Conservation (phyloP, 169 alveolate genomes). For the Plasmodium vinckei region DNA sequence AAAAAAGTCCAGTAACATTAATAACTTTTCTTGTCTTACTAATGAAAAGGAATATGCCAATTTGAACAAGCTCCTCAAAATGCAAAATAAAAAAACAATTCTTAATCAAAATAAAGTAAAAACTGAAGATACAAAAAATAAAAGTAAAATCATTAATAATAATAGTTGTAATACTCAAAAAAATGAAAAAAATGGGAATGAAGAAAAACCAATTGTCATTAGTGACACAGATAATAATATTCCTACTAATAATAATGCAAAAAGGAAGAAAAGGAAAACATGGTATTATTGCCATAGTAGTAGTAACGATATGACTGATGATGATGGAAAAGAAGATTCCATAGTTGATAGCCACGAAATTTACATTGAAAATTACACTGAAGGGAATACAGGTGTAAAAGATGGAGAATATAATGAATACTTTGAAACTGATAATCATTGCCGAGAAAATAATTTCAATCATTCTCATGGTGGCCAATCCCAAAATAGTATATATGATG, state of each 20-base stretch:
- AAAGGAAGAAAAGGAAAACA: constrained; percentile 20
- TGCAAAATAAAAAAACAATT: constrained; percentile 8
- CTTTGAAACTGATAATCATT: not conserved
- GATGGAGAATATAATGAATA: constrained; percentile 1
- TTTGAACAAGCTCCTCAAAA: constrained; percentile 14
- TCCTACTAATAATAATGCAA: not conserved
- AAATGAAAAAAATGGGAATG: not conserved
- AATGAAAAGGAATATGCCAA: not conserved
- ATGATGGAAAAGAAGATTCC: not conserved
- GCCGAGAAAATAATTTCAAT: too few relatives aligned
- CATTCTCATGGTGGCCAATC: too few relatives aligned
- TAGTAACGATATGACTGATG: constrained; percentile 41
- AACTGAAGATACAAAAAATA: not conserved
- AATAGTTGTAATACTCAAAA: constrained; percentile 1
- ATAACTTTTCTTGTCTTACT: constrained; percentile 2
- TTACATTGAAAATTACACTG: too few relatives aligned
- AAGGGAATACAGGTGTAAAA: not conserved
- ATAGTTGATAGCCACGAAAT: too few relatives aligned
- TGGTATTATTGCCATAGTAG: constrained; percentile 45
- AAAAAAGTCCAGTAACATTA: not conserved
- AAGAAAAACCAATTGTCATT: not conserved
- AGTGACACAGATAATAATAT: not conserved
- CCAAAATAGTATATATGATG: too few relatives aligned
- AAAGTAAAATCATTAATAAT: not conserved
- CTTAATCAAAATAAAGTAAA: constrained; percentile 5